A percentile compares a stretch with the other conserved stretches of the same genome.
These are phyloP conservation scores for Calonectria leucothoes DNA, from an alignment of 2,329 filamentous ascomycete species.

Conservation along the genomic window DNA sequence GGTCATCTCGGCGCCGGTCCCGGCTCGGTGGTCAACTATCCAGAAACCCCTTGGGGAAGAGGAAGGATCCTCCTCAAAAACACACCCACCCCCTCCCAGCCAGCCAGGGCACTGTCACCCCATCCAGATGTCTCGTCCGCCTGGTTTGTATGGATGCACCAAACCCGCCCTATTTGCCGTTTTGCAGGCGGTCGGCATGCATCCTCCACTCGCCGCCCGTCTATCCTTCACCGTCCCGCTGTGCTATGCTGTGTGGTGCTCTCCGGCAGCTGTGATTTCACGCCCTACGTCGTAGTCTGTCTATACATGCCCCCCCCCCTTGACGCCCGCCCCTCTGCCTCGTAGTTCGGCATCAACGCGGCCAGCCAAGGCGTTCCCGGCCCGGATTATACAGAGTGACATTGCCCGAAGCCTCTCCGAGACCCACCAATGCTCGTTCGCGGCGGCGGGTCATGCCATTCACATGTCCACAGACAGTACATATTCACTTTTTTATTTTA, in stretches of 20 bases:
- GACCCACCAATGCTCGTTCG: background rate
- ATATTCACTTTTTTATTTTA: background rate
- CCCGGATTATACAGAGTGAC: background rate
- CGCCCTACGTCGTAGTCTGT: no score
- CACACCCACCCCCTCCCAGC: background rate
- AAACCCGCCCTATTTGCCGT: background rate
- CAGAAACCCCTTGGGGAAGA: background rate
- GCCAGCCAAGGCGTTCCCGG: background rate
- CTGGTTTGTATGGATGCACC: background rate
- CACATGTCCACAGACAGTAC: background rate
- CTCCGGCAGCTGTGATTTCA: background rate
- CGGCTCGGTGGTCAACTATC: background rate
- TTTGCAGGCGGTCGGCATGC: background rate
- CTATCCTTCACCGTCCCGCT: background rate
- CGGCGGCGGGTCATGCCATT: background rate
- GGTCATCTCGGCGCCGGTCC: background rate
- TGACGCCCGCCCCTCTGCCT: background rate
- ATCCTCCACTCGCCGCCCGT: background rate
- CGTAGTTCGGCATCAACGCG: background rate
- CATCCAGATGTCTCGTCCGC: background rate
- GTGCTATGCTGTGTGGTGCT: no score
- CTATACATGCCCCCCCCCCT: background rate
- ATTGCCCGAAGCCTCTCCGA: background rate
- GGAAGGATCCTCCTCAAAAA: no score
- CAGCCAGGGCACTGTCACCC: background rate